These are phyloP conservation scores for Hypoxylon sp. DNA, from an alignment of 2,329 filamentous ascomycete genomes.

Conservation along the genomic window DNA sequence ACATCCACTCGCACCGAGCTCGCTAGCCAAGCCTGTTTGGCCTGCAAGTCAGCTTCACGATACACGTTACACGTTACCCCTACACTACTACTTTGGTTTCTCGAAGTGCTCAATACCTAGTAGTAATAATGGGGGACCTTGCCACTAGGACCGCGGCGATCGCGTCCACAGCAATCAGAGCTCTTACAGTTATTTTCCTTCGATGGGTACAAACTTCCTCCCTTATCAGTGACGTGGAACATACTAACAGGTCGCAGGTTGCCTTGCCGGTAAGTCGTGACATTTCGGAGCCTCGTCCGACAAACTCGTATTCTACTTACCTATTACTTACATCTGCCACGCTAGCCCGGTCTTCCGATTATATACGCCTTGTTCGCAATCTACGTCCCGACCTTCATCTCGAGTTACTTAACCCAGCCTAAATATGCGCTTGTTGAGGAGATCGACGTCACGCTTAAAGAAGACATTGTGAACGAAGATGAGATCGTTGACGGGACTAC, in stretches of 20 bases:
- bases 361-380: slow-evolving; percentile 73
- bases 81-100: slow-evolving; percentile 26
- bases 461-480: slow-evolving; percentile 57
- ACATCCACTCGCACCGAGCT: slow-evolving; percentile 3
- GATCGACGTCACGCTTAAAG: slow-evolving; percentile 66
- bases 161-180: slow-evolving; percentile 63
- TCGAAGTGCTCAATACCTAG: background rate
- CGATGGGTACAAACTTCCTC: slow-evolving; percentile 65
- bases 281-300: background rate
- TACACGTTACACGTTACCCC: too few species aligned
- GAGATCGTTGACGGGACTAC: slow-evolving; percentile 50
- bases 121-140: slow-evolving; percentile 38
- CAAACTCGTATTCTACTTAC: too few species aligned
- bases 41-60: slow-evolving; percentile 19
- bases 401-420: slow-evolving; percentile 67
- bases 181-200: slow-evolving; percentile 68
- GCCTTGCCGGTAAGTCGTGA: slow-evolving; percentile 48
- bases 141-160: slow-evolving; percentile 52
- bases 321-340: slow-evolving; percentile 24
- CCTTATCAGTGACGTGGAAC: slow-evolving; percentile 1
- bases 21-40: slow-evolving; percentile 5
- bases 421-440: slow-evolving; percentile 70
- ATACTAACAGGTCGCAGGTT: slow-evolving; percentile 45
- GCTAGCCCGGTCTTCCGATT: slow-evolving; percentile 49
- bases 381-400: slow-evolving; percentile 73